Evolutionary conservation across 75 land plant species (phyloP).

Genomic region (Adiantum capillusveneris): DNA sequence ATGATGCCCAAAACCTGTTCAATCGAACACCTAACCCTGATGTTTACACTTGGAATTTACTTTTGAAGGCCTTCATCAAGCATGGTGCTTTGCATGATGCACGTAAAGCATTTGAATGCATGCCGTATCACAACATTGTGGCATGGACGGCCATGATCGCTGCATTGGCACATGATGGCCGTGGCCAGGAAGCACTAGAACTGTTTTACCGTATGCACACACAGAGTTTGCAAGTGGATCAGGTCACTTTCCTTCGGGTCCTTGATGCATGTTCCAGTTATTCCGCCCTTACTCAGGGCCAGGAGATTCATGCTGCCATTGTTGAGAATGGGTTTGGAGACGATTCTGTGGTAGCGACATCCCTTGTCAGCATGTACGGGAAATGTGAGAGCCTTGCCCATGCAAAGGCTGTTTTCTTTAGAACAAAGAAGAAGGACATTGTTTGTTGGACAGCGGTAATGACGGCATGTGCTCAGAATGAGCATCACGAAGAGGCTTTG

Average conservation of each 20-base stretch:
- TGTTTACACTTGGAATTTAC: constrained; percentile 24
- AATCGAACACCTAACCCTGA: constrained; percentile 1
- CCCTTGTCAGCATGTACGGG: constrained; percentile 63
- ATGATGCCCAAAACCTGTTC: not conserved
- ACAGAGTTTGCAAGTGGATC: constrained; percentile 35
- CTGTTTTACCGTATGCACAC: constrained; percentile 33
- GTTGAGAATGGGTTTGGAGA: constrained; percentile 51
- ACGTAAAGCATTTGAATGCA: constrained; percentile 7
- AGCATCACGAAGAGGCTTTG: constrained; percentile 23
- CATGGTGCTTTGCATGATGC: constrained; percentile 14
- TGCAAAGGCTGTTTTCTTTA: constrained; percentile 34
- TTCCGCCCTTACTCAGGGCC: constrained; percentile 39
- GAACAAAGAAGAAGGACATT: constrained; percentile 30
- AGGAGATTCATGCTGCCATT: constrained; percentile 52
- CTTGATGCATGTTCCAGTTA: constrained; percentile 66
- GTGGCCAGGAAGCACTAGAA: constrained; percentile 31
- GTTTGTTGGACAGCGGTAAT: constrained; percentile 37
- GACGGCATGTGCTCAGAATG: constrained; percentile 18
- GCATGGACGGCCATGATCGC: constrained; percentile 16
- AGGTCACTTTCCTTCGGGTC: constrained; percentile 61
- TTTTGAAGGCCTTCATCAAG: constrained; percentile 21
- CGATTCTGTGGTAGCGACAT: constrained; percentile 52
- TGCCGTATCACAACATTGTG: constrained; percentile 21
- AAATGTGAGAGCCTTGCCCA: constrained; percentile 41
- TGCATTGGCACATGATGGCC: constrained; percentile 46